Conservation (phyloP, 345 rosid species). For the Linum lewisii region DNA sequence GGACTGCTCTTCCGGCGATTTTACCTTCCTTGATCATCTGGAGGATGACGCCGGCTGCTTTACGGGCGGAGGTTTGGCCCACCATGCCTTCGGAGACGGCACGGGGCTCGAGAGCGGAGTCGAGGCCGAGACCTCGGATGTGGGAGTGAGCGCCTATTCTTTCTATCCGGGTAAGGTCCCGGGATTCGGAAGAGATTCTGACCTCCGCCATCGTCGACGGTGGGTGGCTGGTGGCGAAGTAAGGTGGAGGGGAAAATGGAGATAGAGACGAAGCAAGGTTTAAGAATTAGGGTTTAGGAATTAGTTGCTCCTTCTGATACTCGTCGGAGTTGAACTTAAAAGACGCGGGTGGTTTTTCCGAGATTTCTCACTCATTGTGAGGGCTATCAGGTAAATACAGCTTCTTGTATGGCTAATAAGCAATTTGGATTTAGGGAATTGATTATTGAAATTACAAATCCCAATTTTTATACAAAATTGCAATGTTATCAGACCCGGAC, state of each 20-base stretch:
- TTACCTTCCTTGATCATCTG: conserved; percentile 87
- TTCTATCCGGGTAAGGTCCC: conserved; percentile 87
- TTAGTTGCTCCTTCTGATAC: background rate
- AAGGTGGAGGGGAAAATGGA: background rate
- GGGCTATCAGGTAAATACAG: no score
- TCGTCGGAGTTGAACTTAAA: no score
- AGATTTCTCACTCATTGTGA: no score
- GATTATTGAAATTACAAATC: no score
- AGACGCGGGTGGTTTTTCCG: no score
- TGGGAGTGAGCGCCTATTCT: conserved; percentile 96
- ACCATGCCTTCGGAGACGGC: conserved; percentile 89
- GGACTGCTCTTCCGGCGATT: conserved; percentile 85
- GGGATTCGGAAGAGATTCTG: conserved; percentile 51
- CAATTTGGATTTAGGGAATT: no score
- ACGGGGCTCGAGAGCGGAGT: conserved; percentile 79
- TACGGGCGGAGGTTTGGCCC: conserved; percentile 69
- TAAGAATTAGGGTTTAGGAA: conserved; percentile 4
- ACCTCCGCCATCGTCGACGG: conserved; percentile 53
- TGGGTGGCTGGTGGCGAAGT: background rate
- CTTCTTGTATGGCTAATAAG: no score
- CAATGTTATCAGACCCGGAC: no score
- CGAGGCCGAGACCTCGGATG: conserved; percentile 87
- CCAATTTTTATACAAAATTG: no score
- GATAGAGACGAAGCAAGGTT: background rate
- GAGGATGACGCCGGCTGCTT: conserved; percentile 89